phyloP scores from a whole-genome alignment of 2,329 filamentous ascomycete species.

The Apiospora aurea region DNA sequence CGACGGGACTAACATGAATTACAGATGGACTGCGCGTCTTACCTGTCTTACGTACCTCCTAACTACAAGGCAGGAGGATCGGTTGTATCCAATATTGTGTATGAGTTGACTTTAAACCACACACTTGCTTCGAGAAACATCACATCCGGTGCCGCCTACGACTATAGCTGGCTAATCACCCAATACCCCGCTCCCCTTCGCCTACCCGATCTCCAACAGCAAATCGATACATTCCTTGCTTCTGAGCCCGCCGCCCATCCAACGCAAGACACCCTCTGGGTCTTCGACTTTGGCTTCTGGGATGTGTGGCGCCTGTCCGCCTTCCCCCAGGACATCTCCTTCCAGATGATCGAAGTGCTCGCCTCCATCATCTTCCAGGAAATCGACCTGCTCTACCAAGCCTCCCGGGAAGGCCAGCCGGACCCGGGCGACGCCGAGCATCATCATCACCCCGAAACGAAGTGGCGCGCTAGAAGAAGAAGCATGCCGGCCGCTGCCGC shows the following conservation, averaged over 20 bases:
- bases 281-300: conserved; percentile 62
- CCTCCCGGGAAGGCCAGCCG: conserved; percentile 42
- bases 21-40: conserved; percentile 54
- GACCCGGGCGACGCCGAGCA: background rate
- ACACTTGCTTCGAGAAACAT: conserved; percentile 38
- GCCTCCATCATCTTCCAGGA: conserved; percentile 51
- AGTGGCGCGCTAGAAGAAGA: conserved; percentile 34
- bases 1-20: conserved; percentile 28
- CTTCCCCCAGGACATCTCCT: conserved; percentile 49
- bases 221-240: conserved; percentile 55
- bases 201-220: conserved; percentile 51
- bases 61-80: conserved; percentile 58
- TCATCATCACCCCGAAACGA: conserved; percentile 31
- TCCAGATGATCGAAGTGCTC: conserved; percentile 46
- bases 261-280: conserved; percentile 58
- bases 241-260: conserved; percentile 42
- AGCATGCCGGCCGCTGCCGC: conserved; percentile 36
- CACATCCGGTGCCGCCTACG: conserved; percentile 42
- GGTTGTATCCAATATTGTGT: conserved; percentile 62
- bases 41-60: conserved; percentile 54
- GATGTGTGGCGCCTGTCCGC: conserved; percentile 61
- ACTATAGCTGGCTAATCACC: conserved; percentile 52
- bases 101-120: conserved; percentile 53
- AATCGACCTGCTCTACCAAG: conserved; percentile 55
- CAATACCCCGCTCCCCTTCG: conserved; percentile 51